Evolutionary conservation across 441 rosid genomes (phyloP).

Genomic region (Corymbia calophylla): DNA sequence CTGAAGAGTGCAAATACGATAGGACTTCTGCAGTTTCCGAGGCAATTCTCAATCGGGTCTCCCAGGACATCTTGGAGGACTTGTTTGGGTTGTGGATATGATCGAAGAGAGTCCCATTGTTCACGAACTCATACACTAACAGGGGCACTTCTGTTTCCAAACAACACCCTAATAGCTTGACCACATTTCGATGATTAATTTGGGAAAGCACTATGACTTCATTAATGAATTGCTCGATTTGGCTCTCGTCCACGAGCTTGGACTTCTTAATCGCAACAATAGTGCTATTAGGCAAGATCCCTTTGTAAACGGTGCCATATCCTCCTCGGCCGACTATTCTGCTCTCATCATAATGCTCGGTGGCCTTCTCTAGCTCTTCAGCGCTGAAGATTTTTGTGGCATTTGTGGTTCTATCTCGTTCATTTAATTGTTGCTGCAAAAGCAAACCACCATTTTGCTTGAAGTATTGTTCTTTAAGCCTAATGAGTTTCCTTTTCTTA

Average conservation of each 20-base stretch:
- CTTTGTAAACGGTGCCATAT: background rate
- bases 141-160: background rate
- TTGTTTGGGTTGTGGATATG: background rate
- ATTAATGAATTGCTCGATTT: background rate
- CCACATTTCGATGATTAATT: background rate
- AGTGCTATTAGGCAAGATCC: background rate
- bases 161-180: background rate
- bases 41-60: background rate
- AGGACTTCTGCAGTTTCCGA: background rate
- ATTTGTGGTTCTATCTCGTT: background rate
- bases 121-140: background rate
- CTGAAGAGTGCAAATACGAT: background rate
- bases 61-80: background rate
- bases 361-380: background rate
- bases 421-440: conserved; percentile 12
- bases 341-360: background rate
- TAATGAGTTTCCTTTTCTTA: conserved; percentile 9
- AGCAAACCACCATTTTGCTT: conserved; percentile 34
- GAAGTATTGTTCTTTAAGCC: conserved; percentile 22
- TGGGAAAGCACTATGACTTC: background rate
- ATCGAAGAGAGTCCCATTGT: background rate
- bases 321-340: background rate
- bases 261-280: background rate
- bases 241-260: background rate
- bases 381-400: conserved; percentile 4